Evolutionary conservation across 768 basidiomycete genomes (phyloP).

Genomic region (Russula brevipes): DNA sequence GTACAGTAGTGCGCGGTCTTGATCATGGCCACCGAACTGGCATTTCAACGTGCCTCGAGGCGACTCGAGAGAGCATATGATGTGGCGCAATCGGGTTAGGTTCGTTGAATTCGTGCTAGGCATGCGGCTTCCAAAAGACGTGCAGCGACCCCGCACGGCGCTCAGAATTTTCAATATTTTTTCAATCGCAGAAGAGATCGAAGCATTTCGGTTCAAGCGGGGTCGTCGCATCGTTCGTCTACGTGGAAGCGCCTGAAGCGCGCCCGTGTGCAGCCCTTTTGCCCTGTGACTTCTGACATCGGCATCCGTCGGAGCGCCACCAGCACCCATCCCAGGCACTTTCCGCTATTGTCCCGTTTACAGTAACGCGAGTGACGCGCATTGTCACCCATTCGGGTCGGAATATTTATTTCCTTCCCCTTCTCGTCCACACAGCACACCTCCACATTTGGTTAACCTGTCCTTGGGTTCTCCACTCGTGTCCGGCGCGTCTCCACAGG

Average conservation of each 20-base stretch:
- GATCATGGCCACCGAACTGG: background rate
- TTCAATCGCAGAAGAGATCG: constrained; percentile 4
- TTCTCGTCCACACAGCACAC: background rate
- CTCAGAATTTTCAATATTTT: constrained; percentile 2
- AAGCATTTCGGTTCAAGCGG: background rate
- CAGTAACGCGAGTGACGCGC: constrained; percentile 3
- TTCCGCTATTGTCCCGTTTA: constrained; percentile 6
- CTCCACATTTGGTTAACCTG: constrained; percentile 19
- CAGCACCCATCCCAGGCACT: constrained; percentile 11
- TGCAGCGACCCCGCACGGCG: background rate
- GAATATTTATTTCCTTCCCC: constrained; percentile 4
- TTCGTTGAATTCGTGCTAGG: background rate
- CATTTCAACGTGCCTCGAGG: constrained; percentile 1
- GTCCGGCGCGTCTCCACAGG: constrained; percentile 3
- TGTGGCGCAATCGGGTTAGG: constrained; percentile 12
- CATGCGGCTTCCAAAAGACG: constrained; percentile 16
- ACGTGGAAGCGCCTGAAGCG: constrained; percentile 15
- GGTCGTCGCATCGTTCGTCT: background rate
- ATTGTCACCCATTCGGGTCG: constrained; percentile 5
- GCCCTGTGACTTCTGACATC: constrained; percentile 10
- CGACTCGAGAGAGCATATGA: constrained; percentile 12
- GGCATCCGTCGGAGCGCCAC: background rate
- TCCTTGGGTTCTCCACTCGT: constrained; percentile 12
- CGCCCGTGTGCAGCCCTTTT: background rate
- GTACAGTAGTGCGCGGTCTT: background rate